These are phyloP conservation scores for Copromyces sp. DNA, from an alignment of 495 filamentous ascomycete species.

Conservation along the genomic window DNA sequence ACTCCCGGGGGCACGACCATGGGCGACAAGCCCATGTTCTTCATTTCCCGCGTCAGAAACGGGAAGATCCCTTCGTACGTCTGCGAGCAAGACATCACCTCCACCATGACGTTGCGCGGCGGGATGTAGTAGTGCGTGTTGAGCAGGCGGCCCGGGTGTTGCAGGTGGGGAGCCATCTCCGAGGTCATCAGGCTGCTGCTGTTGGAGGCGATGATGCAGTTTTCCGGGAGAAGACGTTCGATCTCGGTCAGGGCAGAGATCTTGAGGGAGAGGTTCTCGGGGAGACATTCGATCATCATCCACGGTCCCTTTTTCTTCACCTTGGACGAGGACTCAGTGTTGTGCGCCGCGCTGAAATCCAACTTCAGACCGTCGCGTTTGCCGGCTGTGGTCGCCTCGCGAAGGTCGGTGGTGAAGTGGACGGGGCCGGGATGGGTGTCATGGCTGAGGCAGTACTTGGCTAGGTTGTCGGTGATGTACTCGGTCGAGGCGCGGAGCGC, in stretches of 20 bases:
- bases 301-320: slow-evolving; percentile 19
- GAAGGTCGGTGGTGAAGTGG: slow-evolving; percentile 19
- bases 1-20: slow-evolving; percentile 24
- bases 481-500: slow-evolving; percentile 18
- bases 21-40: slow-evolving; percentile 34
- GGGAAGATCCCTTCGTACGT: slow-evolving; percentile 36
- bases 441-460: slow-evolving; percentile 17
- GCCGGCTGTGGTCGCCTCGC: slow-evolving; percentile 16
- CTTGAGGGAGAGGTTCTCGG: slow-evolving; percentile 45
- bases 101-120: slow-evolving; percentile 39
- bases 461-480: slow-evolving; percentile 29
- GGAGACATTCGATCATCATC: slow-evolving; percentile 49
- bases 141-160: slow-evolving; percentile 26
- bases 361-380: slow-evolving; percentile 4
- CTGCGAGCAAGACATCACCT: slow-evolving; percentile 46
- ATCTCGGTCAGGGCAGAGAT: slow-evolving; percentile 37
- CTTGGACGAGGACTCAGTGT: slow-evolving; percentile 20
- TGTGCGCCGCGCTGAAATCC: slow-evolving; percentile 5
- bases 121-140: slow-evolving; percentile 52
- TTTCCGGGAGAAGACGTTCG: slow-evolving; percentile 27
- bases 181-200: slow-evolving; percentile 38
- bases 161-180: slow-evolving; percentile 35
- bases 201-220: slow-evolving; percentile 46
- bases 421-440: slow-evolving; percentile 24
- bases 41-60: slow-evolving; percentile 31